A percentile compares a stretch with the other conserved stretches of the same genome.
These are phyloP conservation scores for Teunomyces kruisii DNA, from an alignment of 805 yeast species.

Conservation along the genomic window DNA sequence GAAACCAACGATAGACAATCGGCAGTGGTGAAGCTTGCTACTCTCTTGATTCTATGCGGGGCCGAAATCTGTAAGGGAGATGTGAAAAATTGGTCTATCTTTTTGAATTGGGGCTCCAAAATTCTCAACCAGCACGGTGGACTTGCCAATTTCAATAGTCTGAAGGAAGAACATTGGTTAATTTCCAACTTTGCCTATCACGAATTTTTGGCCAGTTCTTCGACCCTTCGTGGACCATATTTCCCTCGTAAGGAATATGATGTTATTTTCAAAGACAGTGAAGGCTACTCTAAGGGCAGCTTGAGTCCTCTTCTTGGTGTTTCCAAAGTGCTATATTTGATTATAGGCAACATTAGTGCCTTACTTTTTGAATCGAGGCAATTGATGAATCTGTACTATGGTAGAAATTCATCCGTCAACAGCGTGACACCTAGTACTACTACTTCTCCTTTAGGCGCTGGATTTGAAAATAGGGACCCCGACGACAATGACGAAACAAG, in stretches of 20 bases:
- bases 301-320: conserved; percentile 74
- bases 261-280: conserved; percentile 40
- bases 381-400: conserved; percentile 9
- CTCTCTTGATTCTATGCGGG: conserved; percentile 66
- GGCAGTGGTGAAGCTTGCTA: conserved; percentile 54
- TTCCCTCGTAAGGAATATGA: conserved; percentile 64
- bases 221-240: conserved; percentile 60
- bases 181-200: conserved; percentile 79
- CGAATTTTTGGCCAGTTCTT: conserved; percentile 66
- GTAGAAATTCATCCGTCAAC: neutral
- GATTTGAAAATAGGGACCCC: neutral
- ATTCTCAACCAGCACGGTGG: conserved; percentile 66
- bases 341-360: conserved; percentile 67
- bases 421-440: neutral
- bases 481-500: conserved; percentile 12
- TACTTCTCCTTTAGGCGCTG: neutral
- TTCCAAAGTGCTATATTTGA: conserved; percentile 63
- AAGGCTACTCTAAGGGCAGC: conserved; percentile 37
- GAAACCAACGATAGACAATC: conserved; percentile 28
- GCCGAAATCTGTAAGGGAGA: conserved; percentile 85
- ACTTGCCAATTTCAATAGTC: conserved; percentile 47
- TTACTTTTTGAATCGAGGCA: conserved; percentile 50
- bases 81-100: conserved; percentile 70
- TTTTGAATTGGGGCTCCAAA: conserved; percentile 64
- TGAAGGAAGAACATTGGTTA: conserved; percentile 67